A percentile compares a stretch with the other conserved stretches of the same genome.
Evolutionary conservation across 306 rosid species (phyloP).

Genomic region (Oemleria cerasiformis): DNA sequence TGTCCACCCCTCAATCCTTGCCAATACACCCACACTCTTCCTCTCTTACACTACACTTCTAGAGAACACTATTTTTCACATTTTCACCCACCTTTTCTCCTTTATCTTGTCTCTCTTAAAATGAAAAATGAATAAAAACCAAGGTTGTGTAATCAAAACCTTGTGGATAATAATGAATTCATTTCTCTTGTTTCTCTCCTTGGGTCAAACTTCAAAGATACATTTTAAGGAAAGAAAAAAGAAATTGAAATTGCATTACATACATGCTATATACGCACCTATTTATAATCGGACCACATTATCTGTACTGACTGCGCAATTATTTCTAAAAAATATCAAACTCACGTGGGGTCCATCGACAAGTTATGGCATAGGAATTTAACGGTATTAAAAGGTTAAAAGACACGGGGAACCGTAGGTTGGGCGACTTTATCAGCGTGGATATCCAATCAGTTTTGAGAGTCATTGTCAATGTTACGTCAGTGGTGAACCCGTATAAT

Average conservation of each 20-base stretch:
- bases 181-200: background rate
- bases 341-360: background rate
- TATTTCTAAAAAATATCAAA: background rate
- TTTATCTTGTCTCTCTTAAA: background rate
- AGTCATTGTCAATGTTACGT: background rate
- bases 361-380: background rate
- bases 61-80: conserved; percentile 13
- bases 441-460: background rate
- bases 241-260: background rate
- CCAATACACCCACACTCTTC: no score
- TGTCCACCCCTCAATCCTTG: conserved; percentile 18
- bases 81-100: background rate
- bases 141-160: background rate
- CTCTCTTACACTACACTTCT: conserved; percentile 15
- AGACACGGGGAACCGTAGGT: background rate
- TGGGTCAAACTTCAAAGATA: conserved; percentile 6
- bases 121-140: background rate
- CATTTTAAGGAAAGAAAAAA: background rate
- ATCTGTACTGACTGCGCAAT: no score
- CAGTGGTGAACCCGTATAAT: background rate
- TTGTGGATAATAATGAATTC: background rate
- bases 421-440: background rate
- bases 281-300: background rate
- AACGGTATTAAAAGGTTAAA: background rate
- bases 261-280: background rate